These are phyloP conservation scores for Lablab purpureus DNA, from an alignment of 306 rosid species.

Conservation along the genomic window DNA sequence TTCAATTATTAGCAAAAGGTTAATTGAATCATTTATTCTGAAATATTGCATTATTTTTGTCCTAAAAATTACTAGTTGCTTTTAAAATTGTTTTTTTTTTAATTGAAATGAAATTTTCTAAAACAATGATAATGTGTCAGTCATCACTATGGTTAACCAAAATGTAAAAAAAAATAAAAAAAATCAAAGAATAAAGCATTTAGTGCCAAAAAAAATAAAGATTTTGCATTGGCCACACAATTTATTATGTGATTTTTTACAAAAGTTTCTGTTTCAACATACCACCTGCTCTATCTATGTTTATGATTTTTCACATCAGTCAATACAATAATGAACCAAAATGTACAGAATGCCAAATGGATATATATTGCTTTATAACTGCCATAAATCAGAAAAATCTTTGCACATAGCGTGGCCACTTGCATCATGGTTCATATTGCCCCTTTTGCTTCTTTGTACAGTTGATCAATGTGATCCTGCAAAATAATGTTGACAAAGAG, in stretches of 20 bases:
- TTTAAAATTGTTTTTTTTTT: too few relatives aligned
- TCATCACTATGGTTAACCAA: too few relatives aligned
- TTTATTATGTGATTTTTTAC: not conserved
- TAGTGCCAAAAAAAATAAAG: not conserved
- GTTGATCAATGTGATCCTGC: slow-evolving; percentile 71
- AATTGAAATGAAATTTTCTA: too few relatives aligned
- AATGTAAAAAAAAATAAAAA: too few relatives aligned
- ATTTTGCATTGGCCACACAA: not conserved
- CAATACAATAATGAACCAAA: slow-evolving; percentile 14
- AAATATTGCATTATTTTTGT: too few relatives aligned
- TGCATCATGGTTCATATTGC: slow-evolving; percentile 49
- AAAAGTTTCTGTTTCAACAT: slow-evolving; percentile 30
- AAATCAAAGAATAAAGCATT: not conserved
- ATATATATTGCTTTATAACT: slow-evolving; percentile 35
- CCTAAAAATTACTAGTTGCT: too few relatives aligned
- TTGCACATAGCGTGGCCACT: not conserved
- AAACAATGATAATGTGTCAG: too few relatives aligned
- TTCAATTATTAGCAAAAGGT: too few relatives aligned
- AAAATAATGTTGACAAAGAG: slow-evolving; percentile 10
- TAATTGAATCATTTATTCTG: too few relatives aligned
- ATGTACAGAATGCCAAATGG: slow-evolving; percentile 39
- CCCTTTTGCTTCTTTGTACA: slow-evolving; percentile 76
- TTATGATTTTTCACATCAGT: slow-evolving; percentile 22
- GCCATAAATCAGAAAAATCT: slow-evolving; percentile 29
- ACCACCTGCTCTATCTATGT: not conserved